Base-by-base conservation (phyloP, 2,329 filamentous ascomycete species). In the Coniochaeta sp. region DNA sequence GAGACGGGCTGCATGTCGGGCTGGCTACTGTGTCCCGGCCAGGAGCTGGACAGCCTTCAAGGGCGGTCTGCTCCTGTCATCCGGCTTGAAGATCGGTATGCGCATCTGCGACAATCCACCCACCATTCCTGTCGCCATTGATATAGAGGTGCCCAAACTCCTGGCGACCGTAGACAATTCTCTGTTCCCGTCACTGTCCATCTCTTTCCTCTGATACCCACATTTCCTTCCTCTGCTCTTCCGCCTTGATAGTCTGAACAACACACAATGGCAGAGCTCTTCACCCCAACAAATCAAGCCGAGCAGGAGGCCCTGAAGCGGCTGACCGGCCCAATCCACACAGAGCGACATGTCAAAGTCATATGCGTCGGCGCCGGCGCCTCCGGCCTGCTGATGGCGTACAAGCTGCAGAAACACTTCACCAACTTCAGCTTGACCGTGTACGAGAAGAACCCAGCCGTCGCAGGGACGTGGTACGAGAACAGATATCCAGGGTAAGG, bases 391-490 rank as follows among this genome's bases (percentile, higher is more conserved):
- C 67, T 76, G 40, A 68, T 80, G 62, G 78, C 78, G 17, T 80
- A 80, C 71, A 81, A 81, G 67, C 67, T 81, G 8, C 74, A 74
- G 61, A 71, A 71, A 33, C 72, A 75, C 36, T 78, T 81, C 59
- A 65, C 66, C 12, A 76, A 79, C 62, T 78, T 74, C 67, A 70
- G 62, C 31, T 60, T 68, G 50, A 62, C 54, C n/a, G 54, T 81
- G 4, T 81, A 78, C 61, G 79, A 82, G 64, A 81, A 81, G 67
- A 81, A 81, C 62, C 59, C 69, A 1, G 74, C 76, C 47, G 68
- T 81, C 0, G 71, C 73, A 1, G 80, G 80, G 6, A 82, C 80
- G 3, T 83, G 80, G 80, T 79, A 69, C 47, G 80, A 82, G 66
- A 83, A 83, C 67, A 70, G 71, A 59, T 77, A 77, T 60, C 74